Evolutionary conservation across 495 filamentous ascomycete species (phyloP).

Genomic region (Cercophora newfieldiana): DNA sequence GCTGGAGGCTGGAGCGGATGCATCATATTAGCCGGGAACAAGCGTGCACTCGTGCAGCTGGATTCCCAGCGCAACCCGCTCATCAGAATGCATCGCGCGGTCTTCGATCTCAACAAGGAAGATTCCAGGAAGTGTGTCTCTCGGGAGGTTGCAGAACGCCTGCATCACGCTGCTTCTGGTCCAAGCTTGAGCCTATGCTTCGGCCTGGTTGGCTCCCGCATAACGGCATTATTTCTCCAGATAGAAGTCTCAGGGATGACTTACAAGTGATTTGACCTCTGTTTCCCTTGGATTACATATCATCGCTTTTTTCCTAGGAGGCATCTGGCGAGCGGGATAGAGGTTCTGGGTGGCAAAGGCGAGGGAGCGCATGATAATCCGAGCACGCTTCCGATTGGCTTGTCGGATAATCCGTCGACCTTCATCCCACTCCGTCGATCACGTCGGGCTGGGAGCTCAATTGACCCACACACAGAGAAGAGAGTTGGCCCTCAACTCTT

Average conservation of each 20-base stretch:
- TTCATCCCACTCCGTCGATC: constrained; percentile 16
- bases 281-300: too few species aligned
- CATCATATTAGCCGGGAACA: not conserved
- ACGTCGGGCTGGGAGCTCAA: not conserved
- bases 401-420: constrained; percentile 7
- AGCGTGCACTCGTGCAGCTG: not conserved
- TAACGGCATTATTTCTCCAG: not conserved
- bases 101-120: not conserved
- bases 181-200: not conserved
- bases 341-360: too few species aligned
- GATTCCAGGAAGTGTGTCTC: not conserved
- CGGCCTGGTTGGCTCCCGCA: not conserved
- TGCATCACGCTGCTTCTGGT: not conserved
- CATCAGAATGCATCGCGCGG: not conserved
- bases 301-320: too few species aligned
- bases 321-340: too few species aligned
- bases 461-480: constrained; percentile 15
- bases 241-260: not conserved
- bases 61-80: not conserved
- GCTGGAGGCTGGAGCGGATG: not conserved
- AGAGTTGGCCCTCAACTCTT: not conserved
- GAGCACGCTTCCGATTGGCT: constrained; percentile 7
- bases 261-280: too few species aligned
- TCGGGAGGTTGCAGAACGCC: not conserved
- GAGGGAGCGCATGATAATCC: constrained; percentile 2